Conservation (phyloP, 441 rosid genomes). For the Brassica hybrid region DNA sequence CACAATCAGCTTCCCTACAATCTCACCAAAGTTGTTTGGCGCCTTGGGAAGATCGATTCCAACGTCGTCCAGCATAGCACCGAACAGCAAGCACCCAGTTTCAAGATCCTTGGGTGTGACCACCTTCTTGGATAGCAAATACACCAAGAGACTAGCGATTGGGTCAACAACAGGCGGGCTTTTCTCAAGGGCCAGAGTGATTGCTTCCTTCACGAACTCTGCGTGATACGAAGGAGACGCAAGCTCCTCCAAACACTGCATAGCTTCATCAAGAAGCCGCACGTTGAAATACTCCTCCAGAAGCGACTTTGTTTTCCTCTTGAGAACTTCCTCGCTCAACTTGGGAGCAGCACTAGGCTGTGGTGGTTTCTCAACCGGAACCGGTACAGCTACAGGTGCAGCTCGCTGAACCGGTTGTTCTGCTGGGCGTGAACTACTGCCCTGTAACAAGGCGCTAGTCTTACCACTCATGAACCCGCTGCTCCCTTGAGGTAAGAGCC, state of each 20-base stretch:
- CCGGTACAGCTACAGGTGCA: slow-evolving; percentile 27
- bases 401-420: slow-evolving; percentile 33
- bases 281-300: slow-evolving; percentile 65
- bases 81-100: slow-evolving; percentile 50
- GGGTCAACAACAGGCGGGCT: slow-evolving; percentile 56
- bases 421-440: slow-evolving; percentile 44
- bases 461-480: slow-evolving; percentile 58
- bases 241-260: slow-evolving; percentile 58
- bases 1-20: slow-evolving; percentile 49
- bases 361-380: slow-evolving; percentile 51
- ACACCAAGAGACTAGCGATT: slow-evolving; percentile 48
- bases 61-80: slow-evolving; percentile 57
- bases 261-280: slow-evolving; percentile 57
- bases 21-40: slow-evolving; percentile 59
- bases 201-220: slow-evolving; percentile 67
- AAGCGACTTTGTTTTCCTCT: slow-evolving; percentile 53
- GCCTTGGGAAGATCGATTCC: slow-evolving; percentile 72
- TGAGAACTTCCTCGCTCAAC: slow-evolving; percentile 43
- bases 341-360: slow-evolving; percentile 42
- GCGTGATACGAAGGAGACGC: slow-evolving; percentile 54
- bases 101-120: slow-evolving; percentile 51
- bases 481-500: slow-evolving; percentile 66
- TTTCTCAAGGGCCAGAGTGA: slow-evolving; percentile 55
- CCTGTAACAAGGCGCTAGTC: slow-evolving; percentile 63
- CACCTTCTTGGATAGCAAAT: slow-evolving; percentile 50